Base-by-base conservation (phyloP, 2,329 filamentous ascomycete genomes). In the Alternaria sp. region DNA sequence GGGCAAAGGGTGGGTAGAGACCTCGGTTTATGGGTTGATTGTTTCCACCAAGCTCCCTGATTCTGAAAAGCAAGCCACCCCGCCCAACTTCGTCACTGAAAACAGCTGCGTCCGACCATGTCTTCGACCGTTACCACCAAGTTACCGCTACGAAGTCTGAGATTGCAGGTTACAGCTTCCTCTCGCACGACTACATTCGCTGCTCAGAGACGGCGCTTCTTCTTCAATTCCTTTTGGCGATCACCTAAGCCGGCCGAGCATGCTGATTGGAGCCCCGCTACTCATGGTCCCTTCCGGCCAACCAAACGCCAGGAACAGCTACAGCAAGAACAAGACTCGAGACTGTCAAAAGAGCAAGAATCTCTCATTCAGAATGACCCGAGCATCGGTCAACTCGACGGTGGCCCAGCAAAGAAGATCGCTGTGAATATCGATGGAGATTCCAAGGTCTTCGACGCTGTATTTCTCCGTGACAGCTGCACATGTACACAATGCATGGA, bases 381-480 rank as follows among this genome's bases (percentile, higher is more conserved):
- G 11, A 49, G 63, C 20, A 56, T 67, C n/a, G 67, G 61, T 5
- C 65, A 69, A 40, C 27, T 70, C 20, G 70, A 74, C 32, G 73
- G 68, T 46, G 64, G 66, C 25, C 67, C 73, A 25, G 66, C 72
- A 28, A 74, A 69, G 61, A 70, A 72, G 38, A 54, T 79, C 18
- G 66, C 70, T 5, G 71, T 79, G 43, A 70, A 64, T 59, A 77
- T 79, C 32, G 74, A 78, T 57, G 75, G 74, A 20, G 67, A 69
- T 30, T 44, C 62, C 28, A 71, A 68, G 34, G 53, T 69, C 14
- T 78, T 79, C 46, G 76, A 79, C 59, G 69, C 73, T 20, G 73
- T 70, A 9, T 78, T 78, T 54, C 75, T 90, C 20, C 84, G 88
- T 38, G 88, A 90, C 73, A 78, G 84, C 58, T 90, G 88, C 77